These are phyloP conservation scores for Phytophthora crassamura DNA, from an alignment of 352 stramenopile genomes.

Conservation along the genomic window DNA sequence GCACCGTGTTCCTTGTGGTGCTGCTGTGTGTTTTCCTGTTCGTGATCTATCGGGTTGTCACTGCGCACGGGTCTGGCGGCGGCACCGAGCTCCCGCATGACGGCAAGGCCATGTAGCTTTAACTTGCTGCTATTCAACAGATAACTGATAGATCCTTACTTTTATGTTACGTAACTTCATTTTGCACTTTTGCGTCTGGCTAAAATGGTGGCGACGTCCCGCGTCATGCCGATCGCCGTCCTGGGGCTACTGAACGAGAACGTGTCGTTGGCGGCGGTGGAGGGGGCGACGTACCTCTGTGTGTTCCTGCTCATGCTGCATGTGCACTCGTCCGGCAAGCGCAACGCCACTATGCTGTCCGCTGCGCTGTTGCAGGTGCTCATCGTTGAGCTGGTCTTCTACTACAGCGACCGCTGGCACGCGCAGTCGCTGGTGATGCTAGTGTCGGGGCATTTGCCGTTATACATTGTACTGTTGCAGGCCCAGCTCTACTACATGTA, in stretches of 20 bases:
- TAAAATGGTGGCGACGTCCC: constrained; percentile 46
- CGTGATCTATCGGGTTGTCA: constrained; percentile 52
- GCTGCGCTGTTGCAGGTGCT: constrained; percentile 58
- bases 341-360: constrained; percentile 69
- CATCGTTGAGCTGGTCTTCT: constrained; percentile 73
- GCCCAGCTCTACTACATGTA: constrained; percentile 86
- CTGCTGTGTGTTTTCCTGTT: constrained; percentile 55
- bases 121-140: constrained; percentile 20
- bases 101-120: constrained; percentile 40
- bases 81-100: constrained; percentile 32
- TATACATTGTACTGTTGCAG: constrained; percentile 73
- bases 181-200: constrained; percentile 4
- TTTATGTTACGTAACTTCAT: constrained; percentile 16
- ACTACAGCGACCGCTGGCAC: constrained; percentile 69
- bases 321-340: constrained; percentile 77
- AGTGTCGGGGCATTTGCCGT: constrained; percentile 54
- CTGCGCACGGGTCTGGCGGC: constrained; percentile 1
- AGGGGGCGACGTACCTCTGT: constrained; percentile 62
- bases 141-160: constrained; percentile 27
- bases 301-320: constrained; percentile 79
- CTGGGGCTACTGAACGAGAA: constrained; percentile 84
- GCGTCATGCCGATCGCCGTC: constrained; percentile 70
- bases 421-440: constrained; percentile 77
- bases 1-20: constrained; percentile 48
- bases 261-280: constrained; percentile 69